Evolutionary conservation across 495 filamentous ascomycete species (phyloP).

Genomic region (Peziza echinospora): DNA sequence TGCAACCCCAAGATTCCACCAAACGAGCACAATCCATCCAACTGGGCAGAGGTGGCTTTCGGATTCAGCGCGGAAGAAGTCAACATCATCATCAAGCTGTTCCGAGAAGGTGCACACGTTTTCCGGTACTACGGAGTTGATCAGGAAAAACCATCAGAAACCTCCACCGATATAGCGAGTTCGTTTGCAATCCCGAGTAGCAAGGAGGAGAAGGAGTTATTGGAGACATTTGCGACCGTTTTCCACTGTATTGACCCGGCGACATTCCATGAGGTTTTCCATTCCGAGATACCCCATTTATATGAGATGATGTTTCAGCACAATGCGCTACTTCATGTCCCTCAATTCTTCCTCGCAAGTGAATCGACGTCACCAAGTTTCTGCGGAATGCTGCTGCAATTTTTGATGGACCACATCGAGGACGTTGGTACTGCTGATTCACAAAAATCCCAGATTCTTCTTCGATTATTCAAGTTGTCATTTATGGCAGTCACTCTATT

Average conservation of each 20-base stretch:
- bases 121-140: constrained; percentile 92
- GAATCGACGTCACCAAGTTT: constrained; percentile 96
- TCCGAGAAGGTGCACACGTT: constrained; percentile 84
- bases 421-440: constrained; percentile 84
- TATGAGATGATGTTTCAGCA: constrained; percentile 98
- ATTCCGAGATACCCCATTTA: constrained; percentile 84
- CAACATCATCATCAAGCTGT: constrained; percentile 84
- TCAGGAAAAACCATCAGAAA: constrained; percentile 47
- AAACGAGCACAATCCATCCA: constrained; percentile 44
- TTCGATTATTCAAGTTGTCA: constrained; percentile 91
- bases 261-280: constrained; percentile 96
- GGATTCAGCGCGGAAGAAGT: constrained; percentile 97
- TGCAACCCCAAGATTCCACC: constrained; percentile 71
- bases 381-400: constrained; percentile 90
- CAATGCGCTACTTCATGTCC: constrained; percentile 76
- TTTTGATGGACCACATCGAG: constrained; percentile 87
- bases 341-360: constrained; percentile 93
- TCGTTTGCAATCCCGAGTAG: constrained; percentile 78
- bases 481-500: constrained; percentile 99
- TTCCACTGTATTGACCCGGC: constrained; percentile 98
- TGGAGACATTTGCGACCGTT: constrained; percentile 93
- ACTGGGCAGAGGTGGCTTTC: constrained; percentile 84
- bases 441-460: constrained; percentile 70
- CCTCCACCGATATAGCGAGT: constrained; percentile 62
- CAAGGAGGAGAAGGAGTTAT: constrained; percentile 91